A percentile compares a stretch with the other conserved stretches of the same genome.
Evolutionary conservation across 2,329 filamentous ascomycete genomes (phyloP).

Genomic region (Nigrograna mackinnonii): DNA sequence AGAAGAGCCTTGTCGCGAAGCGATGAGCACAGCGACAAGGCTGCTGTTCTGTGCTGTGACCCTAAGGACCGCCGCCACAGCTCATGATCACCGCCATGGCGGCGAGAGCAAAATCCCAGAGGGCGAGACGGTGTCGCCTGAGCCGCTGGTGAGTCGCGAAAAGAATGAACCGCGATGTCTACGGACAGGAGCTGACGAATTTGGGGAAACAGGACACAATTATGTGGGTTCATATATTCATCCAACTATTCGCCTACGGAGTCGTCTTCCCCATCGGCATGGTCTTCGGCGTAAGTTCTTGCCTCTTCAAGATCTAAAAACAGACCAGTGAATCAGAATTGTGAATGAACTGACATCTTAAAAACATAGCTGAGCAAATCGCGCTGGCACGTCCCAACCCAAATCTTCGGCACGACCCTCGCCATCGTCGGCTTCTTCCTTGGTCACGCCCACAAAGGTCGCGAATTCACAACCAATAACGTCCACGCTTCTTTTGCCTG

Average conservation of each 20-base stretch:
- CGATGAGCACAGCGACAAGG: too few relatives aligned
- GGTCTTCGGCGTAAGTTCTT: slow-evolving; percentile 78
- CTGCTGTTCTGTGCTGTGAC: too few relatives aligned
- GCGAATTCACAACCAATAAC: slow-evolving; percentile 84
- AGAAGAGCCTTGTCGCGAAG: too few relatives aligned
- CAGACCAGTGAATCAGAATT: background rate
- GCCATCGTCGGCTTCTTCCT: slow-evolving; percentile 87
- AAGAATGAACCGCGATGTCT: too few relatives aligned
- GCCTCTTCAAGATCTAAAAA: background rate
- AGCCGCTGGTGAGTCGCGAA: too few relatives aligned
- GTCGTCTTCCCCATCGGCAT: slow-evolving; percentile 93
- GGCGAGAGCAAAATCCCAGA: too few relatives aligned
- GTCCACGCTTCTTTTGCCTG: slow-evolving; percentile 82
- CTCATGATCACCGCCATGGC: too few relatives aligned
- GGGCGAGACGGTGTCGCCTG: too few relatives aligned
- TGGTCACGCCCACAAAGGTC: slow-evolving; percentile 86
- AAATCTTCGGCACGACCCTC: slow-evolving; percentile 73
- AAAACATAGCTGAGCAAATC: slow-evolving; percentile 75
- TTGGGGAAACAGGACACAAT: slow-evolving; percentile 79
- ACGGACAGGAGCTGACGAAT: too few relatives aligned
- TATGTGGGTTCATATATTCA: slow-evolving; percentile 91
- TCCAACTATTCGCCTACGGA: slow-evolving; percentile 87
- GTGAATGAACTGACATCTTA: slow-evolving; percentile 6
- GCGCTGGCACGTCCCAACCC: slow-evolving; percentile 91
- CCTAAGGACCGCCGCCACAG: too few relatives aligned